These are phyloP conservation scores for Sordariomycetes sp. DNA, from an alignment of 2,329 filamentous ascomycete species.

Conservation along the genomic window DNA sequence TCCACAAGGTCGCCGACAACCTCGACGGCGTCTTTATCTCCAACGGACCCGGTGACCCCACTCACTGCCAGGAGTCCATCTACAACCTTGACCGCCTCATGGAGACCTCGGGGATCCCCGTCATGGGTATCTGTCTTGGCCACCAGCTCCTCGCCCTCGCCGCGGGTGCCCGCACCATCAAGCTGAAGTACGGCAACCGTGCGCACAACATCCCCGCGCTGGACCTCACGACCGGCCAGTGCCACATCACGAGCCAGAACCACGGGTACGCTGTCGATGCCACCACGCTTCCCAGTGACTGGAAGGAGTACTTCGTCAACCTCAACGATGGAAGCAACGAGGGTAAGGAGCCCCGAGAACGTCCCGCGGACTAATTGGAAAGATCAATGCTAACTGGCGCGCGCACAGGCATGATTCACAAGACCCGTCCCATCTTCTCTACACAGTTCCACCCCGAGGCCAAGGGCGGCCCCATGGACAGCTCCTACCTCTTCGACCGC, in stretches of 20 bases:
- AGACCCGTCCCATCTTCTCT: slow-evolving; percentile 90
- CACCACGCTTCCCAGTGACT: slow-evolving; percentile 69
- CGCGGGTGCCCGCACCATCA: slow-evolving; percentile 79
- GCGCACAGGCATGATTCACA: slow-evolving; percentile 67
- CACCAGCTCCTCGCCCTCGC: slow-evolving; percentile 93
- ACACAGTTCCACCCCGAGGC: slow-evolving; percentile 99
- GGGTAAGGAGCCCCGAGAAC: slow-evolving; percentile 22
- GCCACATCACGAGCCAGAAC: slow-evolving; percentile 98
- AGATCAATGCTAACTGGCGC: slow-evolving; percentile 21
- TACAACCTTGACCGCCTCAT: slow-evolving; percentile 88
- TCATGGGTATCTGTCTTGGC: slow-evolving; percentile 97
- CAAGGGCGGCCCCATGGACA: slow-evolving; percentile 94
- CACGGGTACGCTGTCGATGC: slow-evolving; percentile 94
- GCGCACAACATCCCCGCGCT: slow-evolving; percentile 97
- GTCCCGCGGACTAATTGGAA: too few species aligned
- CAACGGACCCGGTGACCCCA: slow-evolving; percentile 96
- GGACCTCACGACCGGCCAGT: slow-evolving; percentile 89
- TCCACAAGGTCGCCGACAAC: slow-evolving; percentile 96
- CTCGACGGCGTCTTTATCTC: slow-evolving; percentile 99
- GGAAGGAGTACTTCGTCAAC: slow-evolving; percentile 98
- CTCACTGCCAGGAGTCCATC: slow-evolving; percentile 88
- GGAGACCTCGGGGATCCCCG: slow-evolving; percentile 78
- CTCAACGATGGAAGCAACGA: slow-evolving; percentile 97
- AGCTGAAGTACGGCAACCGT: slow-evolving; percentile 98
- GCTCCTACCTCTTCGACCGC: slow-evolving; percentile 90